Evolutionary conservation across 176 grass and related monocot genomes (phyloP).

Genomic region (Rhynchospora pubera): DNA sequence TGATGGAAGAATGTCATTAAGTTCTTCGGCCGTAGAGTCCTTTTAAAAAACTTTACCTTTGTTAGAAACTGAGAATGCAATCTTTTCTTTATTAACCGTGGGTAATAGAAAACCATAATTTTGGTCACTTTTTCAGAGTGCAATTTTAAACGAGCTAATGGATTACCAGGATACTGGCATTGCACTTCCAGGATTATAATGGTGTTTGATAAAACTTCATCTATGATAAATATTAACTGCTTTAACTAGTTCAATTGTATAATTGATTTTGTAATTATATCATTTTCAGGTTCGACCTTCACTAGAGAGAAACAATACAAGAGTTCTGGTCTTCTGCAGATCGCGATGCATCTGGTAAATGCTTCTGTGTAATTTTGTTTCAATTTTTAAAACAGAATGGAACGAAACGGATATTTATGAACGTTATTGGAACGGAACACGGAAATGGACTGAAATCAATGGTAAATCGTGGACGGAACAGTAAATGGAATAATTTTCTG

Average conservation of each 20-base stretch:
- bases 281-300: constrained; percentile 4
- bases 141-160: neutral
- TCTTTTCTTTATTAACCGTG: neutral
- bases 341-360: too few relatives aligned
- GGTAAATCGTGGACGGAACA: too few relatives aligned
- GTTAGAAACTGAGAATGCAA: neutral
- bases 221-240: neutral
- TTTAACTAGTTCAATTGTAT: neutral
- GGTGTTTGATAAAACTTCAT: neutral
- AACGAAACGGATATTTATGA: too few relatives aligned
- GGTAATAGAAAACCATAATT: neutral
- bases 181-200: neutral
- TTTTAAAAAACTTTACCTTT: neutral
- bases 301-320: neutral
- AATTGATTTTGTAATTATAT: neutral
- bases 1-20: neutral
- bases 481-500: too few relatives aligned
- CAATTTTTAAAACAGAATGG: too few relatives aligned
- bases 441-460: too few relatives aligned
- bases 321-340: too few relatives aligned
- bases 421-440: too few relatives aligned
- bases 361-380: too few relatives aligned
- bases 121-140: neutral
- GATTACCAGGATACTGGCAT: neutral
- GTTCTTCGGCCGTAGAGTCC: neutral